Conservation (phyloP, 2,329 filamentous ascomycete genomes). For the Mollisiaceae sp. region DNA sequence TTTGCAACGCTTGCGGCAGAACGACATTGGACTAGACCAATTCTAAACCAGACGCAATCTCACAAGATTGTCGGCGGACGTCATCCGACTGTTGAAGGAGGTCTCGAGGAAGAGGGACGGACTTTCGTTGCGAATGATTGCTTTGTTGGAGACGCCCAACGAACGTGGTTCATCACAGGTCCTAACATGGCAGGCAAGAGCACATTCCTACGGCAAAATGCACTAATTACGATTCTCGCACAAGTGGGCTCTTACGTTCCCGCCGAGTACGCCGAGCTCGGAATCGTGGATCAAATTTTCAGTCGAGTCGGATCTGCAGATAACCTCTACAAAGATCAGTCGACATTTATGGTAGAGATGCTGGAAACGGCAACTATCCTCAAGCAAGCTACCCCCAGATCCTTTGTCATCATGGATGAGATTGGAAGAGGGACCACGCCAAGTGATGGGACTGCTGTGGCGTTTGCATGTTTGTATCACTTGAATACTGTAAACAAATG, state of each 20-base stretch:
- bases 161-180: slow-evolving; percentile 72
- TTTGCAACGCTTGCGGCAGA: slow-evolving; percentile 82
- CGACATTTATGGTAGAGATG: slow-evolving; percentile 99
- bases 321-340: slow-evolving; percentile 92
- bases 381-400: slow-evolving; percentile 78
- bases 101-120: slow-evolving; percentile 78
- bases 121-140: slow-evolving; percentile 88
- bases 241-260: slow-evolving; percentile 94
- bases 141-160: slow-evolving; percentile 71
- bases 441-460: slow-evolving; percentile 87
- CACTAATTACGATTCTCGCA: slow-evolving; percentile 89
- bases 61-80: slow-evolving; percentile 85
- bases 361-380: slow-evolving; percentile 92
- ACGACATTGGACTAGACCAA: slow-evolving; percentile 73
- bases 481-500: slow-evolving; percentile 78
- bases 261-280: slow-evolving; percentile 82
- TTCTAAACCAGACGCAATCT: slow-evolving; percentile 65
- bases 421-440: slow-evolving; percentile 94
- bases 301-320: slow-evolving; percentile 93
- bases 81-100: slow-evolving; percentile 90
- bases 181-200: slow-evolving; percentile 99
- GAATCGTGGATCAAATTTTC: slow-evolving; percentile 95
- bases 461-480: slow-evolving; percentile 86
- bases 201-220: slow-evolving; percentile 94
- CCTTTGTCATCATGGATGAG: slow-evolving; percentile 98